A percentile compares a stretch with the other conserved stretches of the same genome.
phyloP scores from a whole-genome alignment of 306 rosid species.

The Gillenia trifoliata region DNA sequence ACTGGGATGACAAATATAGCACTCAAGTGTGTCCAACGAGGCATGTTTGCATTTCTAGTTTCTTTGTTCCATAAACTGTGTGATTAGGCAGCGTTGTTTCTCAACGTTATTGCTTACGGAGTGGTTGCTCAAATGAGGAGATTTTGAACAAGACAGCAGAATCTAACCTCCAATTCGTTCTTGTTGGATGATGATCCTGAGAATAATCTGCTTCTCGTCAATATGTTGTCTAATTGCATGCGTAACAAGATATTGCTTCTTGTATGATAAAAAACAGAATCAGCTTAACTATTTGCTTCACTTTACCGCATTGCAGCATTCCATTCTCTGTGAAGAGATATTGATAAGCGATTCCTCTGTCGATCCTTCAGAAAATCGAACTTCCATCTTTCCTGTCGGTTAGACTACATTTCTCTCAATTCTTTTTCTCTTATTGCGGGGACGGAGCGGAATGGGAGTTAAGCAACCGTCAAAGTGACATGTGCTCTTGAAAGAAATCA shows the following conservation, averaged over 20 bases:
- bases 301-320: constrained; percentile 62
- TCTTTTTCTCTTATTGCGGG: background rate
- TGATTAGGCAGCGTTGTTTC: constrained; percentile 8
- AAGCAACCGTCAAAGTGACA: background rate
- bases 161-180: constrained; percentile 90
- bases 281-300: background rate
- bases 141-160: constrained; percentile 83
- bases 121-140: constrained; percentile 96
- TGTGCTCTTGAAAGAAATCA: background rate
- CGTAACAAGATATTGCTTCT: background rate
- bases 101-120: constrained; percentile 43
- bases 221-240: too few relatives aligned
- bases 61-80: background rate
- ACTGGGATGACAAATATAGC: constrained; percentile 99
- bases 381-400: constrained; percentile 65
- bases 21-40: constrained; percentile 98
- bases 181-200: constrained; percentile 94
- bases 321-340: constrained; percentile 94
- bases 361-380: constrained; percentile 67
- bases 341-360: constrained; percentile 88
- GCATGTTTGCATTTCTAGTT: constrained; percentile 51
- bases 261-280: background rate
- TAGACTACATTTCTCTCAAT: constrained; percentile 1
- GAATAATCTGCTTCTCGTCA: constrained; percentile 41
- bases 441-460: background rate